phyloP scores from a whole-genome alignment of 306 rosid species.

The Sicyos baderoa region DNA sequence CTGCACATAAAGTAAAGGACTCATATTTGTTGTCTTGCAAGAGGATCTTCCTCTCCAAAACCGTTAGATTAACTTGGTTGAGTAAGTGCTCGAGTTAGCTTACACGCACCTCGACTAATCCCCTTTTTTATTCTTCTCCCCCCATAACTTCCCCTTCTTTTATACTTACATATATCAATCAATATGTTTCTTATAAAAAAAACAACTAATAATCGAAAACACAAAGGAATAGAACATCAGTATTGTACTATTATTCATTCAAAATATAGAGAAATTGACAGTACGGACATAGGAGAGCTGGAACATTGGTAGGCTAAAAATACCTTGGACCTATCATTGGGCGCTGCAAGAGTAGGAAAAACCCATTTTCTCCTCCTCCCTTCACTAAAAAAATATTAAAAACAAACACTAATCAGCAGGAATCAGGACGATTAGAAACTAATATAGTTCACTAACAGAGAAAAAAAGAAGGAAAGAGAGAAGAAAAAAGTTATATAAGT shows the following conservation, averaged over 20 bases:
- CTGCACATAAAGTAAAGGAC: constrained; percentile 1
- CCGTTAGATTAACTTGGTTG: too few species aligned
- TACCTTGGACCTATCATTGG: constrained; percentile 42
- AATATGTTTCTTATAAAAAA: too few species aligned
- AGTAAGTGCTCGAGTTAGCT: background rate
- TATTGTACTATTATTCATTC: background rate
- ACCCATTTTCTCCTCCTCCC: constrained; percentile 93
- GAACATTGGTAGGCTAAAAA: constrained; percentile 1
- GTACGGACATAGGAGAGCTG: background rate
- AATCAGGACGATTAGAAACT: background rate
- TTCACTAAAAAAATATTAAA: constrained; percentile 55
- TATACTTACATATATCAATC: too few species aligned
- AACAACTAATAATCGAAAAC: too few species aligned
- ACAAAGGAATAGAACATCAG: background rate
- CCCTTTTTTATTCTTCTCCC: too few species aligned
- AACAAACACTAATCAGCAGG: background rate
- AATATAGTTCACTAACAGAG: background rate
- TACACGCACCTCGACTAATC: background rate
- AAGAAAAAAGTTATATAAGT: background rate
- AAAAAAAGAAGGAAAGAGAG: background rate
- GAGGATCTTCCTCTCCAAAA: background rate
- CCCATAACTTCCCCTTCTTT: too few species aligned
- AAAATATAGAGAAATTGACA: background rate
- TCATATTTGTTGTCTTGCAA: background rate
- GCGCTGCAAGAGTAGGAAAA: constrained; percentile 62